A percentile compares a stretch with the other conserved stretches of the same genome.
These are phyloP conservation scores for Adansonia madagascariensis DNA, from an alignment of 441 rosid genomes.

Conservation along the genomic window DNA sequence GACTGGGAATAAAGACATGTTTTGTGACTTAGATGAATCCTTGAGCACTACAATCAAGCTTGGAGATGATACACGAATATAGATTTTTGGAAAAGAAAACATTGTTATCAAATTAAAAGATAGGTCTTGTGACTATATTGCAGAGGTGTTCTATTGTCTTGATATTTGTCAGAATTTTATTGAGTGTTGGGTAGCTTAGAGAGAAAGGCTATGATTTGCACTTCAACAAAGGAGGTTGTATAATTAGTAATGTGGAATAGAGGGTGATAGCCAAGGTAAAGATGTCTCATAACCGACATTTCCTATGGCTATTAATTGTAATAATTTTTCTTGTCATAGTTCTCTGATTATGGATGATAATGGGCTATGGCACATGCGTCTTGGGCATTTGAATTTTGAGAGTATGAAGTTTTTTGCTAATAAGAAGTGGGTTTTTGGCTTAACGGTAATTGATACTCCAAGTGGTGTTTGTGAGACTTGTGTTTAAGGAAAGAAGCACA, in stretches of 20 bases:
- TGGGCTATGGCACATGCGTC: background rate
- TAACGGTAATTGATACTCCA: background rate
- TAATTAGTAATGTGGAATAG: no score
- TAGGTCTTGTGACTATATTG: background rate
- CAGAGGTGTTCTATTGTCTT: no score
- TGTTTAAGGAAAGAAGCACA: background rate
- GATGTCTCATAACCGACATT: background rate
- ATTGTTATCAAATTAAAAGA: no score
- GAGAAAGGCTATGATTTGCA: no score
- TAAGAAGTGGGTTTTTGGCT: background rate
- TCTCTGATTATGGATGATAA: background rate
- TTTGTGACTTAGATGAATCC: background rate
- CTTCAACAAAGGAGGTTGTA: no score
- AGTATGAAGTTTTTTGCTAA: background rate
- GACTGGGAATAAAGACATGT: no score
- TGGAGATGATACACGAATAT: background rate
- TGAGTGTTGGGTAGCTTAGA: background rate
- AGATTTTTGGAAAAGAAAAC: background rate
- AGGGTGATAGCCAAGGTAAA: background rate
- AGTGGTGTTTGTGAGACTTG: background rate
- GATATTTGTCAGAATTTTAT: background rate
- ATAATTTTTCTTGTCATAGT: background rate
- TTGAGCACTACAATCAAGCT: background rate
- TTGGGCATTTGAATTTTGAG: background rate
- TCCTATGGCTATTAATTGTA: background rate